Conservation (phyloP, 768 basidiomycete genomes). For the Russula compacta region DNA sequence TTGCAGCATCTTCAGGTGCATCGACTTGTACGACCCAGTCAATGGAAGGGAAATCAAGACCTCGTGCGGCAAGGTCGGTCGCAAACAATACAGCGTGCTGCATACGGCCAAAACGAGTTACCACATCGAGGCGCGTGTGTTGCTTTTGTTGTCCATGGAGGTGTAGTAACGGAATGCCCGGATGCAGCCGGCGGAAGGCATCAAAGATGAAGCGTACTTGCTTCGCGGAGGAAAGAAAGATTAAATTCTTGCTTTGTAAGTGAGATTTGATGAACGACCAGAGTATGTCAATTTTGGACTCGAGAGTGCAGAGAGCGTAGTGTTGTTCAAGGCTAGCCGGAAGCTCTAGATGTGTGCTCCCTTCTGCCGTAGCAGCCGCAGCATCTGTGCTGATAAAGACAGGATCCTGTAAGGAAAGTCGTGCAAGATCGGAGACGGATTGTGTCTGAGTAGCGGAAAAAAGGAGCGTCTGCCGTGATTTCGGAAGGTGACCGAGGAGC, state of each 20-base stretch:
- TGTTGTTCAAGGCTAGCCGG: conserved; percentile 81
- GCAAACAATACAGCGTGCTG: conserved; percentile 85
- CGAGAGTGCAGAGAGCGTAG: conserved; percentile 74
- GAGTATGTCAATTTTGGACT: conserved; percentile 82
- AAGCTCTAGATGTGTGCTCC: conserved; percentile 40
- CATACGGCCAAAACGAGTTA: conserved; percentile 71
- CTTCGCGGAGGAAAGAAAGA: conserved; percentile 92
- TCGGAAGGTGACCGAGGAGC: conserved; percentile 84
- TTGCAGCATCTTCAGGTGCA: conserved; percentile 94
- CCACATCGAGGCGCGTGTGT: conserved; percentile 74
- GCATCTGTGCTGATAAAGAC: conserved; percentile 55
- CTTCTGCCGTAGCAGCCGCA: conserved; percentile 29
- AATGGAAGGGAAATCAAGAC: conserved; percentile 91
- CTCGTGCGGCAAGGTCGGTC: conserved; percentile 93
- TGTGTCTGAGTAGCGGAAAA: conserved; percentile 97
- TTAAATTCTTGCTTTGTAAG: conserved; percentile 81
- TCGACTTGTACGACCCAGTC: conserved; percentile 97
- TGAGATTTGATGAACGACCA: conserved; percentile 96
- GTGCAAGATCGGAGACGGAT: conserved; percentile 79
- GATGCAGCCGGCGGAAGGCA: conserved; percentile 92
- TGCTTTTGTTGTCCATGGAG: conserved; percentile 97
- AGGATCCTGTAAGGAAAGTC: conserved; percentile 80
- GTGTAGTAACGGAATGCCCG: conserved; percentile 86
- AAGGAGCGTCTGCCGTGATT: conserved; percentile 86
- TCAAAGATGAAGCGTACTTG: conserved; percentile 97